These are phyloP conservation scores for Penicillium herquei DNA, from an alignment of 495 filamentous ascomycete genomes.

Conservation along the genomic window DNA sequence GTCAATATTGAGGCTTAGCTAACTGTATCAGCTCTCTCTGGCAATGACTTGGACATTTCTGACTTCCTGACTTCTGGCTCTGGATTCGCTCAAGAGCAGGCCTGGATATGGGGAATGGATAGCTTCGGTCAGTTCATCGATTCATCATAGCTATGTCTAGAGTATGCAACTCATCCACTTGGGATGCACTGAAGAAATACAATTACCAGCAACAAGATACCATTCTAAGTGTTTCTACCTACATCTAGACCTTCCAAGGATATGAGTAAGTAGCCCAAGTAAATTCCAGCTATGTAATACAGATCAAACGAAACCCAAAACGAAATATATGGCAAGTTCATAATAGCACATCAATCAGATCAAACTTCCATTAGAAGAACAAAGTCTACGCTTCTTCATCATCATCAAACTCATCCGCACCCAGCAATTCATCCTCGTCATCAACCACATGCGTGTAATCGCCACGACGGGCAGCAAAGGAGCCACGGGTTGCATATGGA, in stretches of 20 bases:
- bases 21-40: not conserved
- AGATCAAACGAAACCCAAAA: no score
- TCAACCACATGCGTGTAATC: constrained; percentile 86
- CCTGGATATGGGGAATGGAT: constrained; percentile 19
- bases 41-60: constrained; percentile 1
- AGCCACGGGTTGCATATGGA: constrained; percentile 77
- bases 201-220: no score
- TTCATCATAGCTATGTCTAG: no score
- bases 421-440: constrained; percentile 90
- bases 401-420: constrained; percentile 88
- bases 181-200: no score
- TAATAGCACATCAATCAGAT: constrained; percentile 31
- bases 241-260: no score
- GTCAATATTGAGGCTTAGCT: not conserved
- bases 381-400: constrained; percentile 71
- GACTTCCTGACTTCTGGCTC: not conserved
- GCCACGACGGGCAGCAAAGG: constrained; percentile 77
- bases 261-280: no score
- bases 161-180: no score
- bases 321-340: not conserved
- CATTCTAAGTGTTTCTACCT: no score
- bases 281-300: no score
- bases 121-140: not conserved
- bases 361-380: constrained; percentile 1
- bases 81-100: constrained; percentile 13